Conservation (phyloP, 1,284 basidiomycete genomes). For the Ustilago hordei region DNA sequence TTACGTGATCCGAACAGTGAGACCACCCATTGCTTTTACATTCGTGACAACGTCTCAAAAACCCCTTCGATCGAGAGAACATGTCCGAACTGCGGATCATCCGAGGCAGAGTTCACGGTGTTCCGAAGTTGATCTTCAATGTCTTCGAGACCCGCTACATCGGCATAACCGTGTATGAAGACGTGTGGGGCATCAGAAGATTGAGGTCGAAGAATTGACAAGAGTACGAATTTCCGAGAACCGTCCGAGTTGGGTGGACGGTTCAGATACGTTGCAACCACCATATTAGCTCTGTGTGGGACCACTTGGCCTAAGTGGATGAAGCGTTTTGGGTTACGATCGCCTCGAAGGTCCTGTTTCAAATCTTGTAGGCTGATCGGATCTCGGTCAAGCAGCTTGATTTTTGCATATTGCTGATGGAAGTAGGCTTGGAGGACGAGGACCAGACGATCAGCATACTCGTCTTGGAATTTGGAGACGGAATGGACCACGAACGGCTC, state of each 20-base stretch:
- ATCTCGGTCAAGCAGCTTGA: not conserved
- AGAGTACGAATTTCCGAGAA: not conserved
- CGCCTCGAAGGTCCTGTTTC: not conserved
- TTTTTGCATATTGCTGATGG: not conserved
- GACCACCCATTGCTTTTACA: not conserved
- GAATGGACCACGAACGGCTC: not conserved
- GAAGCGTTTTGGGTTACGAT: constrained; percentile 3
- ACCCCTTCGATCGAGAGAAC: constrained; percentile 4
- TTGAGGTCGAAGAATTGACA: not conserved
- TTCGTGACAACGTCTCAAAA: not conserved
- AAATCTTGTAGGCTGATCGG: not conserved
- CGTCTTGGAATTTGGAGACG: not conserved
- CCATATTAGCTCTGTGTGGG: not conserved
- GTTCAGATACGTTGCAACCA: constrained; percentile 1
- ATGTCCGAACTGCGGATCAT: not conserved
- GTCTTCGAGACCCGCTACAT: not conserved
- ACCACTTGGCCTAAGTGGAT: not conserved
- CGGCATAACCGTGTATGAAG: constrained; percentile 9
- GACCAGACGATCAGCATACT: not conserved
- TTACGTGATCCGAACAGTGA: no score
- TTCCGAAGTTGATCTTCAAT: constrained; percentile 4
- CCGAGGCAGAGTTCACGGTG: not conserved
- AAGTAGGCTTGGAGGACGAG: constrained; percentile 4
- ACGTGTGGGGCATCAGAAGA: not conserved
- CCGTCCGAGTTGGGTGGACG: not conserved